Base-by-base conservation (phyloP, 1,284 basidiomycete genomes). In the Ustilago nuda region DNA sequence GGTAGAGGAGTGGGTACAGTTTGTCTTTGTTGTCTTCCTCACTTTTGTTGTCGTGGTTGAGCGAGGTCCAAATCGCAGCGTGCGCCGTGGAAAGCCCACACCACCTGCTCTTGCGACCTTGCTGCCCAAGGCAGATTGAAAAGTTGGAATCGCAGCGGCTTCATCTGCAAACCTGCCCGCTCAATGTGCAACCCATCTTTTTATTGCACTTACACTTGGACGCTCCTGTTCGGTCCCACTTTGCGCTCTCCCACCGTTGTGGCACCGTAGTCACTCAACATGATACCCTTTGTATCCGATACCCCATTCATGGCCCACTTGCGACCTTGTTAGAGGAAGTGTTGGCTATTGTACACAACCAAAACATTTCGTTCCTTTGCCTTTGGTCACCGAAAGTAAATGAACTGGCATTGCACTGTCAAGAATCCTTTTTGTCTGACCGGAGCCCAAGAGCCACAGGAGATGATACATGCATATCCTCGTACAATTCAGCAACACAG, bases 31-130 rank as follows among this genome's bases (percentile, higher is more conserved):
- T 46, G 77, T 81, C 52, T 71, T 82, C 48, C 75, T 81, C 48
- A 79, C 81, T 43, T 82, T 82, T 53, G 56, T 80, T 17, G 80
- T 80, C 45, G 72, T 80, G 61, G 63, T 77, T 51, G 73, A 76
- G 53, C 73, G 68, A 27, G 73, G 73, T 6, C 73, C 73, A 11
- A 65, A 61, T 33, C 72, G 67, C 15, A 65, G 35, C 39, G 17
- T 32, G 54, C 61, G 61, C 15, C 65, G 71, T 17, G 53, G 36
- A 4, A 60, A 52, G 62, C 43, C 57, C 15, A 30, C 33, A 27
- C 23, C 51, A 17, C 12, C 41, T 56, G 59, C 46, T 12, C 53
- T 27, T 37, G 61, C 50, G 37, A 43, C 43, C 13, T 33, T 71
- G 7, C 30, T 61, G 41, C 52, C 60, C 13, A 61, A 64, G 23